phyloP scores from a whole-genome alignment of 1,284 basidiomycete genomes.

The Leccinum idahoense region DNA sequence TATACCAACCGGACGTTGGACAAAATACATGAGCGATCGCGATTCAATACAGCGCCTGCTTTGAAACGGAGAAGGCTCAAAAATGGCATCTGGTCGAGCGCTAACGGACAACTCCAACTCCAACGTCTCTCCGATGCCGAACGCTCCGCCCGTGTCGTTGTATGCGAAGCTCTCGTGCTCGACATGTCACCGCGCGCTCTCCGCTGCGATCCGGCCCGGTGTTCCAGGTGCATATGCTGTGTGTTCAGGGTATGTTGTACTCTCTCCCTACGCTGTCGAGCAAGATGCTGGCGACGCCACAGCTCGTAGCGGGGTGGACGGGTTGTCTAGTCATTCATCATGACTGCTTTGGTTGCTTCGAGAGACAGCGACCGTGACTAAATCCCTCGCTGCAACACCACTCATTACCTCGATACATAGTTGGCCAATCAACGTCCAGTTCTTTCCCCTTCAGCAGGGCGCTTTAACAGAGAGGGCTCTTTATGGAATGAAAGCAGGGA shows the following conservation, averaged over 20 bases:
- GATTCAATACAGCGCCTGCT: too few species aligned
- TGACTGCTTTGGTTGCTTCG: neutral
- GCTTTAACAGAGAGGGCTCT: too few species aligned
- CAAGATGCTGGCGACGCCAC: neutral
- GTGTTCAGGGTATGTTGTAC: constrained; percentile 21
- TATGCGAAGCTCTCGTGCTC: constrained; percentile 25
- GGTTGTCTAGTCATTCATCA: neutral
- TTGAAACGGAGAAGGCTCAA: constrained; percentile 25
- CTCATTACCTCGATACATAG: too few species aligned
- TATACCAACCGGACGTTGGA: constrained; percentile 73
- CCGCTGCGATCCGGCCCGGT: constrained; percentile 15
- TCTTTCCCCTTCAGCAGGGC: too few species aligned
- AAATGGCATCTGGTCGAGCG: constrained; percentile 11
- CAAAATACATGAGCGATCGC: too few species aligned
- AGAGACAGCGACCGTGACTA: constrained; percentile 1
- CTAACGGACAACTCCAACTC: constrained; percentile 23
- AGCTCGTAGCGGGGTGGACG: neutral
- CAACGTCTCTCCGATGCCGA: constrained; percentile 1
- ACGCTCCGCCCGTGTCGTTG: neutral
- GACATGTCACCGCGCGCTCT: constrained; percentile 27
- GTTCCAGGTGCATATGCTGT: constrained; percentile 2
- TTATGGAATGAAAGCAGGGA: too few species aligned
- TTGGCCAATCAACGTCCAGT: too few species aligned
- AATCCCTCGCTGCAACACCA: too few species aligned
- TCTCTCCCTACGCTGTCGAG: neutral